Evolutionary conservation across 225 moss, liverwort and hornwort genomes (phyloP), one percentile per base, ranked within the genome.

Genomic region (Bryoerythrophyllum caledonicum): DNA sequence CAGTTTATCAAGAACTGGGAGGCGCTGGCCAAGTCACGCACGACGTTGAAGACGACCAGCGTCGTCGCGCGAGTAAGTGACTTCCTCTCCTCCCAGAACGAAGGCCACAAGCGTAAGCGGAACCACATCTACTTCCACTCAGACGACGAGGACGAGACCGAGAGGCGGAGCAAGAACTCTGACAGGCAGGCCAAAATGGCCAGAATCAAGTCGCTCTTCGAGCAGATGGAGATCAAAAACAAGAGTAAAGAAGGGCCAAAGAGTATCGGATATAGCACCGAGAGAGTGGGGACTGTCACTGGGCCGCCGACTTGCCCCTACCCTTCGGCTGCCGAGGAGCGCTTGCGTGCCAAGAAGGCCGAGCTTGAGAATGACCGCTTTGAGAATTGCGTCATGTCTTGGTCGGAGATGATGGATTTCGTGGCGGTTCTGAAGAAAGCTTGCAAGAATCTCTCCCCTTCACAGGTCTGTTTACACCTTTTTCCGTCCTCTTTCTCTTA

Each of bases 311-410:
- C 75, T 20, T 93, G 93, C 72, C 92, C 93, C 2, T 96, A 93
- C 68, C 93, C 93, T 59, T 96, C 93, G 71, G 90, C 90, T 72
- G 96, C 93, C 38, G 92, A 93, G 79, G 96, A 96, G 79, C 81
- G 87, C 34, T 56, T 77, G 53, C 79, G 96, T 60, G 65, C 84
- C 11, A 88, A 91, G 63, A 89, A 87, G 71, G 84, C 81, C 67
- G 79, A 76, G 16, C 75, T 86, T 74, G 87, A 91, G 32, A 85
- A 74, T 63, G 85, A 87, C 25, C 83, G 90, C 80, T 81, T 71
- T 46, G 89, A 92, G 70, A 82, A 79, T 51, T 89, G 90, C 76
- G 86, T 84, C 60, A 74, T 96, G 69, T 85, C 96, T 14, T 73
- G 86, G 69, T n/a, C 74, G 60, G 89, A 93, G 86, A 82, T 93